A percentile compares a stretch with the other conserved stretches of the same genome.
Conservation (phyloP, 495 filamentous ascomycete genomes). For the Aspergillus biplanus region DNA sequence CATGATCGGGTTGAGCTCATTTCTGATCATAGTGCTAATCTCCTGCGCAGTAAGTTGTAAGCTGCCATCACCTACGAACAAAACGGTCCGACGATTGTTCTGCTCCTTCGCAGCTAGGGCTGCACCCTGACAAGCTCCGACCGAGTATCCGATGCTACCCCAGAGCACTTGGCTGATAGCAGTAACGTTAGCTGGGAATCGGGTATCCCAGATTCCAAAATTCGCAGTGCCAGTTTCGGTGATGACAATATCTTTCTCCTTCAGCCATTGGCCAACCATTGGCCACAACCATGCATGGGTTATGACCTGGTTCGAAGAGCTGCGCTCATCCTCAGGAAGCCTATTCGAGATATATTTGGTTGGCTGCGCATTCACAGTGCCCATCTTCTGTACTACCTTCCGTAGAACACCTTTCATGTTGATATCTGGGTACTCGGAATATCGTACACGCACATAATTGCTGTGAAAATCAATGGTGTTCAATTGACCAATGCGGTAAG, state of each 20-base stretch:
- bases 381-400: slow-evolving; percentile 66
- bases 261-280: slow-evolving; percentile 74
- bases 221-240: slow-evolving; percentile 90
- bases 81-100: slow-evolving; percentile 65
- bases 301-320: slow-evolving; percentile 58
- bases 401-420: slow-evolving; percentile 85
- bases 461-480: slow-evolving; percentile 90
- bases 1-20: slow-evolving; percentile 78
- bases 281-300: slow-evolving; percentile 91
- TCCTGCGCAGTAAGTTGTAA: slow-evolving; percentile 87
- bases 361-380: slow-evolving; percentile 55
- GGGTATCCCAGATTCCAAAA: slow-evolving; percentile 89
- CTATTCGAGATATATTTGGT: slow-evolving; percentile 54
- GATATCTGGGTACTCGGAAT: slow-evolving; percentile 81
- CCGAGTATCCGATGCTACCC: slow-evolving; percentile 85
- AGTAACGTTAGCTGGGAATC: slow-evolving; percentile 74
- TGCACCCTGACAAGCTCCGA: slow-evolving; percentile 78
- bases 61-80: slow-evolving; percentile 88
- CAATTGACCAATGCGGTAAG: slow-evolving; percentile 78
- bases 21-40: slow-evolving; percentile 81
- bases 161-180: slow-evolving; percentile 85
- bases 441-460: slow-evolving; percentile 71
- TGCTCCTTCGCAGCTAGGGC: slow-evolving; percentile 70
- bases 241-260: slow-evolving; percentile 76
- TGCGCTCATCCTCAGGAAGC: slow-evolving; percentile 56